Conservation (phyloP, 208 protist species). For the Naegleria lovaniensis region DNA sequence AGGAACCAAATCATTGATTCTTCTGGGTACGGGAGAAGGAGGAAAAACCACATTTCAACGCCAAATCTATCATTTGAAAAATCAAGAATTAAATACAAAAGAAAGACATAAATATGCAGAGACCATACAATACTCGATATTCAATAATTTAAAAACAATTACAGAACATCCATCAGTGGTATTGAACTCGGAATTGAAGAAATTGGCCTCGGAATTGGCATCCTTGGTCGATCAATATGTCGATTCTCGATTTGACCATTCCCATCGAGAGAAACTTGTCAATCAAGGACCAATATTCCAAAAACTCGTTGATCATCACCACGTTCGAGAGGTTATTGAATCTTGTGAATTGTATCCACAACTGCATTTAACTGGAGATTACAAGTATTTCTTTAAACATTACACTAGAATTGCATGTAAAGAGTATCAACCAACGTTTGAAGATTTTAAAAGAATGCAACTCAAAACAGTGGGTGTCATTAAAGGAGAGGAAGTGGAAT, state of each 20-base stretch:
- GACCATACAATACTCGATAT: not conserved
- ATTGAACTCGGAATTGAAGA: not conserved
- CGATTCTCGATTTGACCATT: not conserved
- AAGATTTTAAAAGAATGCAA: not conserved
- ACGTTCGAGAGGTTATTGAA: not conserved
- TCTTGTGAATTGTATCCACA: not conserved
- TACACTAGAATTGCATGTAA: not conserved
- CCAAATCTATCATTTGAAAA: not conserved
- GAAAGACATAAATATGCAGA: not conserved
- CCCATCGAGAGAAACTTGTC: not conserved
- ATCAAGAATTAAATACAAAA: not conserved
- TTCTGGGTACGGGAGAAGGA: not conserved
- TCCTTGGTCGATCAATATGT: not conserved
- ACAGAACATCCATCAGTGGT: not conserved
- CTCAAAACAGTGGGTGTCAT: not conserved
- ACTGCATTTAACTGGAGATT: not conserved
- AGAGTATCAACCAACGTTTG: not conserved
- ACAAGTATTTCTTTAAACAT: not conserved
- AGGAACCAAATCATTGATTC: not conserved
- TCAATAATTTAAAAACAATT: not conserved
- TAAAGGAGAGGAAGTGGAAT: not conserved
- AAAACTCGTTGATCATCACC: not conserved
- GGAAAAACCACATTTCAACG: not conserved
- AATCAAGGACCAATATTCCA: not conserved
- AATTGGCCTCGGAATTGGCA: not conserved